phyloP scores from a whole-genome alignment of 2,329 filamentous ascomycete genomes.

The Nakataea oryzae region DNA sequence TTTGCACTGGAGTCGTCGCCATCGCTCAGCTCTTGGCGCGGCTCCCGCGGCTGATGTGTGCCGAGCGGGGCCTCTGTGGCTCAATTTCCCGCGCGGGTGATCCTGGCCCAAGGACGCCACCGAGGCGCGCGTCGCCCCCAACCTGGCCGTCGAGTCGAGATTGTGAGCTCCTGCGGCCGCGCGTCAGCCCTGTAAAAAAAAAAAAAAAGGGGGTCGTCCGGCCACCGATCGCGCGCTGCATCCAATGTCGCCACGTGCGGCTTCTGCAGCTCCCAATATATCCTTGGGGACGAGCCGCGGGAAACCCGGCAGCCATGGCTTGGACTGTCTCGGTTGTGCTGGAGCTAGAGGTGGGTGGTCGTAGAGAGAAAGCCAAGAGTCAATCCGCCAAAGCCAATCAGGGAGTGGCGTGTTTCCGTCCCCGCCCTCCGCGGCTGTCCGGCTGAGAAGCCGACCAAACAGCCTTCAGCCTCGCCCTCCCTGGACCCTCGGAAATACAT shows the following conservation, averaged over 20 bases:
- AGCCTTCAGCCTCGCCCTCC: too few relatives aligned
- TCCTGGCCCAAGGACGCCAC: too few relatives aligned
- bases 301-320: too few relatives aligned
- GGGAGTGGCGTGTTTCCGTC: too few relatives aligned
- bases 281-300: neutral
- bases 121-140: too few relatives aligned
- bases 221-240: neutral
- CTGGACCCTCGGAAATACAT: too few relatives aligned
- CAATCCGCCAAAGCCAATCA: neutral
- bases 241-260: neutral
- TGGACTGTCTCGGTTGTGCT: too few relatives aligned
- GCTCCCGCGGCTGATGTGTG: neutral
- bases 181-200: neutral
- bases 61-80: neutral
- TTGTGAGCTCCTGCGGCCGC: neutral
- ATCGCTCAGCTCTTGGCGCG: neutral
- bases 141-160: neutral
- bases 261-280: neutral
- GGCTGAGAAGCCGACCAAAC: too few relatives aligned
- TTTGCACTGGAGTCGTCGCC: neutral
- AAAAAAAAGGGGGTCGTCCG: neutral
- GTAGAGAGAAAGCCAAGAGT: too few relatives aligned
- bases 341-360: neutral
- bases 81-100: neutral
- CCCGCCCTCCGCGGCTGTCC: too few relatives aligned